A percentile compares a stretch with the other conserved stretches of the same genome.
These are phyloP conservation scores for Dryas alaskensis DNA, from an alignment of 306 rosid genomes.

Conservation along the genomic window DNA sequence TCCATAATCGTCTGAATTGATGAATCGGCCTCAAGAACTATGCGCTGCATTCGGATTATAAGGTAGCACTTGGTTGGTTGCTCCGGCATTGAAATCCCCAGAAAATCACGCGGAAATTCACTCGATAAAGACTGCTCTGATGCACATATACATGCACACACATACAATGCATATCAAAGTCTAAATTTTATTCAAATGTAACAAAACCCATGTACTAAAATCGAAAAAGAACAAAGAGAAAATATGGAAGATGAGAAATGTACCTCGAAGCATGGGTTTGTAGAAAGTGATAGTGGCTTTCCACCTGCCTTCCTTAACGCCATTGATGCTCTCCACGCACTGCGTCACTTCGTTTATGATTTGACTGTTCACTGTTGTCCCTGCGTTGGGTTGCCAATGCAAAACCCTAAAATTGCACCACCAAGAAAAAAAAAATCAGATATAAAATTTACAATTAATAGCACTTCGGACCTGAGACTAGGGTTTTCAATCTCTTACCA, in stretches of 20 bases:
- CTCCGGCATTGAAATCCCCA: constrained; percentile 73
- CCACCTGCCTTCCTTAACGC: constrained; percentile 83
- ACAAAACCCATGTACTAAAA: background rate
- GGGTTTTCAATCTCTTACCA: constrained; percentile 32
- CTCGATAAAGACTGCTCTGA: constrained; percentile 43
- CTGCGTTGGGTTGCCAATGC: constrained; percentile 90
- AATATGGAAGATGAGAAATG: background rate
- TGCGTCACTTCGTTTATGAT: constrained; percentile 81
- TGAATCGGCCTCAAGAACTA: constrained; percentile 79
- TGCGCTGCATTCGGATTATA: constrained; percentile 65
- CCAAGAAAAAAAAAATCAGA: background rate
- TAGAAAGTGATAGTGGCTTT: constrained; percentile 83
- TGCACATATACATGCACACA: background rate
- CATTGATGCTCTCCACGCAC: constrained; percentile 76
- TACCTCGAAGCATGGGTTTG: constrained; percentile 81
- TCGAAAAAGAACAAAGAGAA: background rate
- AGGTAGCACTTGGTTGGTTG: constrained; percentile 78
- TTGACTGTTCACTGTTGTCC: constrained; percentile 62
- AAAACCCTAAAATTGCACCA: constrained; percentile 49
- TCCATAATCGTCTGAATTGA: constrained; percentile 79
- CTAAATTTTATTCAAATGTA: background rate
- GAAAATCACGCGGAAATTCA: constrained; percentile 76
- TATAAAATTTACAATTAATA: background rate
- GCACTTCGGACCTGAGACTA: background rate
- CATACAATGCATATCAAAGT: background rate